Evolutionary conservation across 345 rosid genomes (phyloP).

Genomic region (Boechera stricta): DNA sequence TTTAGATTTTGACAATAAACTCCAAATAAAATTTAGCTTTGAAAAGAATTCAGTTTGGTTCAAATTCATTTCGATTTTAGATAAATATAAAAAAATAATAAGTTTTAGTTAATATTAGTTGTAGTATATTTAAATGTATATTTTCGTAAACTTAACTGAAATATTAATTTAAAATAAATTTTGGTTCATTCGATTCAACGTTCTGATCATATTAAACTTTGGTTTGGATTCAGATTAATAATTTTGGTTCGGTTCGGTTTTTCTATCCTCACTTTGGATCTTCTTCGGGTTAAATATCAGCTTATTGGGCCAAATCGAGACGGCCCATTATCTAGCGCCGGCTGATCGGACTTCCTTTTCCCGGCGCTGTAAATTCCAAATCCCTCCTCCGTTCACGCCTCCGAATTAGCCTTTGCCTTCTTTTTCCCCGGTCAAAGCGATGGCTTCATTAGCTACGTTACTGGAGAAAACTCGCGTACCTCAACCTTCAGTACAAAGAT

Average conservation of each 20-base stretch:
- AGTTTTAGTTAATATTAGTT: too few species aligned
- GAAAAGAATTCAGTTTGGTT: too few species aligned
- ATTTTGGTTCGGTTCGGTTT: background rate
- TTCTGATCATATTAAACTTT: too few species aligned
- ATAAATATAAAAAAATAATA: too few species aligned
- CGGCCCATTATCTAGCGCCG: background rate
- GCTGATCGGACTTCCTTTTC: background rate
- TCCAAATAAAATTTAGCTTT: too few species aligned
- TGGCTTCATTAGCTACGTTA: conserved; percentile 69
- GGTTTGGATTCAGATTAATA: background rate
- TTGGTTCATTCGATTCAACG: too few species aligned
- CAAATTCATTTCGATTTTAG: too few species aligned
- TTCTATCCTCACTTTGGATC: too few species aligned
- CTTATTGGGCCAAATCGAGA: conserved; percentile 22
- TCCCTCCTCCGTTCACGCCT: background rate
- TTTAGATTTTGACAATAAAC: too few species aligned
- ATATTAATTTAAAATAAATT: too few species aligned
- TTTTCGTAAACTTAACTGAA: too few species aligned
- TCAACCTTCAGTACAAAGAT: conserved; percentile 82
- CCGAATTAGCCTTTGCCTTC: conserved; percentile 30
- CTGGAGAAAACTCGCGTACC: conserved; percentile 77
- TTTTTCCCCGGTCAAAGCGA: conserved; percentile 20
- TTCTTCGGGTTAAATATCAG: background rate
- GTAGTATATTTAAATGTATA: too few species aligned
- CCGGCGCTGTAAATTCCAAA: conserved; percentile 19